A percentile compares a stretch with the other conserved stretches of the same genome.
phyloP scores from a whole-genome alignment of 2,329 filamentous ascomycete species.

The Endoconidiophora polonica region DNA sequence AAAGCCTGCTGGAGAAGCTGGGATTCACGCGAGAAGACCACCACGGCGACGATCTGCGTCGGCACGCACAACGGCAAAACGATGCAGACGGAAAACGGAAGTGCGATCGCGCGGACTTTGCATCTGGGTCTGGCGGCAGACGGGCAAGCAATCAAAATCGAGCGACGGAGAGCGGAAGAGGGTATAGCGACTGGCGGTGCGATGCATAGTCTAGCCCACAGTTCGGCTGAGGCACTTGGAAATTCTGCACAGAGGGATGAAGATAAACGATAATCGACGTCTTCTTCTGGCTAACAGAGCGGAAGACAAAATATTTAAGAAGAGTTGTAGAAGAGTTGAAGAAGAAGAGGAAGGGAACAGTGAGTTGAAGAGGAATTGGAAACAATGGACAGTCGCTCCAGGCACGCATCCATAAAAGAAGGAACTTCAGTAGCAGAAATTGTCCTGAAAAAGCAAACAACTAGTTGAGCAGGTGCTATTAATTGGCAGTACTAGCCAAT shows the following conservation, averaged over 20 bases:
- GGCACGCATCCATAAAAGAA: too few species aligned
- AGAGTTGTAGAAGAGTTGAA: neutral
- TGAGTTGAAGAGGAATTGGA: too few species aligned
- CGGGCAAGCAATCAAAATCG: conserved; percentile 1
- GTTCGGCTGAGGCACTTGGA: too few species aligned
- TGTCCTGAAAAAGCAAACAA: too few species aligned
- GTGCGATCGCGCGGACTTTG: conserved; percentile 3
- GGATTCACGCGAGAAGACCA: conserved; percentile 12
- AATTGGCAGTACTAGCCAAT: neutral
- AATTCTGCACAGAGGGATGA: conserved; percentile 14
- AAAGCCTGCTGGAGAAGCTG: neutral
- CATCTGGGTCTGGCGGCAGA: conserved; percentile 8
- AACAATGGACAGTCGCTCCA: too few species aligned
- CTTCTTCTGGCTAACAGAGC: neutral
- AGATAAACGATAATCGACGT: conserved; percentile 1
- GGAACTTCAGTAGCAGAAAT: too few species aligned
- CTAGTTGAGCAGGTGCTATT: too few species aligned
- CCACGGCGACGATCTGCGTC: conserved; percentile 13
- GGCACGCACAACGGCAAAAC: conserved; percentile 9
- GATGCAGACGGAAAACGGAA: conserved; percentile 2
- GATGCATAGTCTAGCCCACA: conserved; percentile 12
- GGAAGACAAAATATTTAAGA: neutral
- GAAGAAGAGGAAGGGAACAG: neutral
- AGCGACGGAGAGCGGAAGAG: neutral
- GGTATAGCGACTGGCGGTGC: conserved; percentile 6